Base-by-base conservation (phyloP, 108 stramenopile genomes). In the Halocafeteria seosinensis region DNA sequence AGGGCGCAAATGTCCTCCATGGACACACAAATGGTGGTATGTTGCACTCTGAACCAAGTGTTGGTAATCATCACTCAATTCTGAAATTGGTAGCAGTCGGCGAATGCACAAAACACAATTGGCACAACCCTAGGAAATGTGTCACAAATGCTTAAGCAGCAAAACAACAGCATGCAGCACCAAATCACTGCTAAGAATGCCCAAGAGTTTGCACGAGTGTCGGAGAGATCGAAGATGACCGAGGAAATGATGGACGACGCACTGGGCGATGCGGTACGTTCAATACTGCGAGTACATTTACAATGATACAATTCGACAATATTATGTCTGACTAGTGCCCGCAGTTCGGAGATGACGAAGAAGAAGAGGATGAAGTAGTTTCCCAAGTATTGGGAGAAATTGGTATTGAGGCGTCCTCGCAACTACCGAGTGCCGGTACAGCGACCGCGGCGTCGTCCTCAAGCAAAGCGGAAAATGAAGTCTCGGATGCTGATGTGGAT, bases 231-330 rank as follows among this genome's bases (percentile, higher is more conserved):
- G 66, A 38, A n/a, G 12, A 26, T 67, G 28, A 60, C 58, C 1
- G 55, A 67, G 34, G 66, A 67, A 23, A 60, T 42, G 37, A 60
- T 67, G 66, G 36, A 25, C 29, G 66, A 67, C 37, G 57, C 57
- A 23, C 58, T 67, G 36, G 5, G 25, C 8, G 57, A 59, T 4
- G 66, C 66, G 12, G n/a, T n/a, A n/a, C n/a, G n/a, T n/a, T n/a
- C n/a, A n/a, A n/a, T n/a, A n/a, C n/a, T n/a, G n/a, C n/a, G n/a
- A n/a, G n/a, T n/a, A n/a, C n/a, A n/a, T n/a, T n/a, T n/a, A n/a
- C n/a, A n/a, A n/a, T n/a, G n/a, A n/a, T n/a, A n/a, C n/a, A n/a
- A n/a, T n/a, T n/a, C n/a, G n/a, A n/a, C n/a, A n/a, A n/a, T n/a
- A n/a, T n/a, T n/a, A n/a, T n/a, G n/a, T n/a, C n/a, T n/a, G n/a